phyloP scores from a whole-genome alignment of 345 rosid species.

The Salix dunnii region DNA sequence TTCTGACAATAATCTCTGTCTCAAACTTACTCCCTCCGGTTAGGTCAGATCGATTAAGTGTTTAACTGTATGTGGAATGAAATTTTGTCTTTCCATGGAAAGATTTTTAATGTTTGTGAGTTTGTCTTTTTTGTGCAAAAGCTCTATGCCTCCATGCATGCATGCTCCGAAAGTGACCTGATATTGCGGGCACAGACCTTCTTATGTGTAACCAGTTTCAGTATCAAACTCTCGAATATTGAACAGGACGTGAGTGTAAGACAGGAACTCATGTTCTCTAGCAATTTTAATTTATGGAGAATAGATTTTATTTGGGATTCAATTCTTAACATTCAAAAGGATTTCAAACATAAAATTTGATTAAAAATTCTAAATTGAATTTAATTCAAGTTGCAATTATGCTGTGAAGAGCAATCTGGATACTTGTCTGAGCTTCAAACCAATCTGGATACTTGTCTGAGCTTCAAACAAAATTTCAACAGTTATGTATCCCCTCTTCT shows the following conservation, averaged over 20 bases:
- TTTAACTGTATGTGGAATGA: neutral
- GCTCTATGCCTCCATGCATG: neutral
- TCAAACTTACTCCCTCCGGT: constrained; percentile 44
- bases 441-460: neutral
- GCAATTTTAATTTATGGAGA: neutral
- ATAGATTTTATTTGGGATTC: too few relatives aligned
- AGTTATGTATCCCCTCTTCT: neutral
- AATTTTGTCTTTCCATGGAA: neutral
- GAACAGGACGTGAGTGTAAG: neutral
- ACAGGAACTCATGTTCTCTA: neutral
- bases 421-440: neutral
- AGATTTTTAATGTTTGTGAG: neutral
- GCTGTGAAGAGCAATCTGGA: too few relatives aligned
- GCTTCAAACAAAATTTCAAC: neutral
- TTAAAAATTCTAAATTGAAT: too few relatives aligned
- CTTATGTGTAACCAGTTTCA: neutral
- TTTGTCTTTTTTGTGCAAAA: neutral
- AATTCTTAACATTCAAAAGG: too few relatives aligned
- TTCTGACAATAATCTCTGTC: too few relatives aligned
- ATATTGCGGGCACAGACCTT: neutral
- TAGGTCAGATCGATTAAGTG: neutral
- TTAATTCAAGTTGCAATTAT: too few relatives aligned
- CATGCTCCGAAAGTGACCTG: neutral
- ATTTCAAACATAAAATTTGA: too few relatives aligned
- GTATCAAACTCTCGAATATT: neutral